Base-by-base conservation (phyloP, 768 basidiomycete genomes). In the Rhodosporidiobolus odoratus region DNA sequence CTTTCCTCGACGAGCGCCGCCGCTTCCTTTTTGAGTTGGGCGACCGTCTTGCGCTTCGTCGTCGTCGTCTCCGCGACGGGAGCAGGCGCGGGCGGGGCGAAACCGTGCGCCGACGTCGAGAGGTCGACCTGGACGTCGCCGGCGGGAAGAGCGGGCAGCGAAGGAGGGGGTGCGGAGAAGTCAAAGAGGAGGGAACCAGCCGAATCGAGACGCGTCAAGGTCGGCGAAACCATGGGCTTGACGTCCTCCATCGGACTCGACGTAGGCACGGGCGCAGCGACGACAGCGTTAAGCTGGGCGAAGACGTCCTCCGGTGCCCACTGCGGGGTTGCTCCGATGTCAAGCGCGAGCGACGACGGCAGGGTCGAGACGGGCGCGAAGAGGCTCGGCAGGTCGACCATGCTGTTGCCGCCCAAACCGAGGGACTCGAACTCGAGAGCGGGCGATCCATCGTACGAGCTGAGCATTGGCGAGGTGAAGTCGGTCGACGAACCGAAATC, bases 21-120 rank as follows among this genome's bases (percentile, higher is more conserved):
- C 38, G 70, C 70, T 47, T 71, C 70, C 32, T 62, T 65, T 35
- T 60, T 60, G 58, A 70, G 59, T 54, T 70, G 63, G 52, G 68
- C 68, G 40, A 65, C 52, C 57, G 68, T 32, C 62, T 69, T 69
- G 68, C 68, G 68, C 48, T 69, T 65, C 30, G 25, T 41, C 58
- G 58, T 27, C 54, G 30, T 32, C 54, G 56, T 9, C 37, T 35
- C 23, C 37, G 35, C n/a, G n/a, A 35, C 54, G 34, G 34, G 17
- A 10, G 30, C 4, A 5, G 54, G 4, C 38, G 12, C 38, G 10
- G 27, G 40, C 53, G 34, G 37, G 43, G 27, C 8, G 41, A 37
- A 15, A 38, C n/a, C 48, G 66, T 4, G 9, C 50, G 17, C 19
- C 38, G 62, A 37, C n/a, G 19, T 41, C 35, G n/a, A 19, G 57